These are phyloP conservation scores for Letharia lupina DNA, from an alignment of 495 filamentous ascomycete genomes.

Conservation along the genomic window DNA sequence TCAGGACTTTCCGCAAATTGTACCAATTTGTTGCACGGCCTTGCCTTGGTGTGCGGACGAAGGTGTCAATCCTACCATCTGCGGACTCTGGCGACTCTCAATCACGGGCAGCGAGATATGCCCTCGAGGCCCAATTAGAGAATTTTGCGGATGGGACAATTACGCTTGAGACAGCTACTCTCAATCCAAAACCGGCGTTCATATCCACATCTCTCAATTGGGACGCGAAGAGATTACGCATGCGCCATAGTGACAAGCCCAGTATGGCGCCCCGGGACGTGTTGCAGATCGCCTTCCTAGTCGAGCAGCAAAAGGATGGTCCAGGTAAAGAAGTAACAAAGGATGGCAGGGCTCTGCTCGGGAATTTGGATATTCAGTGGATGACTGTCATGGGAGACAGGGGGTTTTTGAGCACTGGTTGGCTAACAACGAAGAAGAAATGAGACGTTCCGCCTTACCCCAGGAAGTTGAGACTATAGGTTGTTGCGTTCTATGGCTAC, in stretches of 20 bases:
- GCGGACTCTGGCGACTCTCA: slow-evolving; percentile 40
- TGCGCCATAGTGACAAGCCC: slow-evolving; percentile 38
- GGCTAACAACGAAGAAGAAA: slow-evolving; percentile 56
- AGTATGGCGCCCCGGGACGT: slow-evolving; percentile 78
- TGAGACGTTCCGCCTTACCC: slow-evolving; percentile 16
- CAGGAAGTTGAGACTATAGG: background rate
- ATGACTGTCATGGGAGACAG: slow-evolving; percentile 80
- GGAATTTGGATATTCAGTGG: slow-evolving; percentile 82
- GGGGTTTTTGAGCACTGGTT: slow-evolving; percentile 80
- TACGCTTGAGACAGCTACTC: slow-evolving; percentile 39
- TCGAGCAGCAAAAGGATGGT: slow-evolving; percentile 56
- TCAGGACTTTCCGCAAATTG: slow-evolving; percentile 84
- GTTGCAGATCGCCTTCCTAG: slow-evolving; percentile 81
- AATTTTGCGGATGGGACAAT: slow-evolving; percentile 59
- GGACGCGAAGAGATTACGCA: slow-evolving; percentile 36
- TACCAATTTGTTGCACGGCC: slow-evolving; percentile 94
- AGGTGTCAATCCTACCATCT: slow-evolving; percentile 54
- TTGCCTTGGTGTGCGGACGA: slow-evolving; percentile 83
- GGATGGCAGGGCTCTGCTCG: slow-evolving; percentile 59
- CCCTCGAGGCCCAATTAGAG: slow-evolving; percentile 88
- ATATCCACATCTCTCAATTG: slow-evolving; percentile 50
- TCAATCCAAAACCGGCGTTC: slow-evolving; percentile 49
- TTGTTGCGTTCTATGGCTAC: background rate
- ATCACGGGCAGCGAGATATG: slow-evolving; percentile 40
- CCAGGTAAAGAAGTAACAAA: slow-evolving; percentile 44